A percentile compares a stretch with the other conserved stretches of the same genome.
phyloP scores from a whole-genome alignment of 2,329 filamentous ascomycete species.

The Magnaporthiopsis rhizophila region DNA sequence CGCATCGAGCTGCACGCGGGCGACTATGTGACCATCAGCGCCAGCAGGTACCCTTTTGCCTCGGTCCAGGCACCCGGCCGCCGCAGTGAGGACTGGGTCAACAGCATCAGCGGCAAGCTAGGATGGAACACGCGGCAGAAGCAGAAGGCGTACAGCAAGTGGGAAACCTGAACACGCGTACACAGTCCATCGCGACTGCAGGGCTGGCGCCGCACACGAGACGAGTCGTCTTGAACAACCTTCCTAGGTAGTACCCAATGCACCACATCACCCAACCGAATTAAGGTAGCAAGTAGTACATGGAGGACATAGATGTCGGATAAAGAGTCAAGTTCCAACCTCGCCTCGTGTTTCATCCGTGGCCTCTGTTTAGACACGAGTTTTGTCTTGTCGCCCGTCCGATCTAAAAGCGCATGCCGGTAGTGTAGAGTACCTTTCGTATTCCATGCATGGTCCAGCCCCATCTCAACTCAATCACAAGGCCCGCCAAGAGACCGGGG shows the following conservation, averaged over 20 bases:
- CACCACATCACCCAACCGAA: neutral
- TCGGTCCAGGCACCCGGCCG: constrained; percentile 63
- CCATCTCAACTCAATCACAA: too few relatives aligned
- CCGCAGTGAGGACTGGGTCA: constrained; percentile 71
- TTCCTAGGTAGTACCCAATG: neutral
- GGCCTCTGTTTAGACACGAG: too few relatives aligned
- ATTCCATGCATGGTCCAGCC: too few relatives aligned
- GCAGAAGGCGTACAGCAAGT: constrained; percentile 55
- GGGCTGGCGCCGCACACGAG: neutral
- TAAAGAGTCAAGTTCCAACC: neutral
- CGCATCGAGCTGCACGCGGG: constrained; percentile 70
- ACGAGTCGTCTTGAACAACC: neutral
- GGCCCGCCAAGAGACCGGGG: too few relatives aligned
- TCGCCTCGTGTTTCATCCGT: neutral
- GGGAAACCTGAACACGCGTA: constrained; percentile 22
- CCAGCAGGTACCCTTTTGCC: constrained; percentile 73
- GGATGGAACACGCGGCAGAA: constrained; percentile 76
- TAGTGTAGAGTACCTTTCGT: neutral
- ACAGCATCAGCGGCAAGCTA: constrained; percentile 69
- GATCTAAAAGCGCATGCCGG: neutral
- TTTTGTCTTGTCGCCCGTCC: neutral
- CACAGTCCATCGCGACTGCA: neutral
- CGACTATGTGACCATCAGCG: constrained; percentile 79
- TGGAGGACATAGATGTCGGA: neutral
- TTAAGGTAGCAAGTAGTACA: too few relatives aligned